Evolutionary conservation across 2,329 filamentous ascomycete species (phyloP).

Genomic region (Paecilomyces variotii): DNA sequence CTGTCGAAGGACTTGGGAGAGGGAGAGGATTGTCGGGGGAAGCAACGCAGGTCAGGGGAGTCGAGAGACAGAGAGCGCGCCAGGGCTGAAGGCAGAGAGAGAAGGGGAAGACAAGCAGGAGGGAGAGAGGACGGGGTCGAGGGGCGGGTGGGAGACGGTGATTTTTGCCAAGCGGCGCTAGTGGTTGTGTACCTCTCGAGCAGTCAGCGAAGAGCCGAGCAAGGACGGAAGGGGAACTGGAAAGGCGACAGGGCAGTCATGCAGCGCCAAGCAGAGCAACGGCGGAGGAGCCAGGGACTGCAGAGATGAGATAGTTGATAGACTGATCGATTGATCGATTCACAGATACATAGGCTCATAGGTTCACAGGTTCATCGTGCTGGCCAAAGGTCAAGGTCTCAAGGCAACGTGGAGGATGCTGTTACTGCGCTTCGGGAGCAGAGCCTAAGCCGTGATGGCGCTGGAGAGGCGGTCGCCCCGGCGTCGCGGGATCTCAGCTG

Average conservation of each 20-base stretch:
- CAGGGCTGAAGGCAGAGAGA: slow-evolving; percentile 5
- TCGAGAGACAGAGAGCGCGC: background rate
- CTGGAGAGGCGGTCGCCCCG: background rate
- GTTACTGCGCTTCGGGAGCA: background rate
- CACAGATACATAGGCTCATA: no score
- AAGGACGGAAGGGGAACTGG: slow-evolving; percentile 8
- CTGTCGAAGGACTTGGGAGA: slow-evolving; percentile 1
- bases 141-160: slow-evolving; percentile 24
- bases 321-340: no score
- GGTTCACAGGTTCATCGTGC: no score
- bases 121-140: slow-evolving; percentile 15
- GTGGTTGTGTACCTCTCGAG: slow-evolving; percentile 27
- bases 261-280: slow-evolving; percentile 17
- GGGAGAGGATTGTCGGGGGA: slow-evolving; percentile 3
- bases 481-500: background rate
- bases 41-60: slow-evolving; percentile 1
- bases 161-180: slow-evolving; percentile 26
- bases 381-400: slow-evolving; percentile 2
- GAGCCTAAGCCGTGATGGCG: background rate
- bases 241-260: slow-evolving; percentile 16
- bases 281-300: slow-evolving; percentile 17
- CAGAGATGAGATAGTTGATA: slow-evolving; percentile 2
- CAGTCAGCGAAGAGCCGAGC: slow-evolving; percentile 18
- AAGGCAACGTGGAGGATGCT: slow-evolving; percentile 11
- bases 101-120: slow-evolving; percentile 2